These are phyloP conservation scores for Phytophthora cactorum DNA, from an alignment of 352 stramenopile species.

Conservation along the genomic window DNA sequence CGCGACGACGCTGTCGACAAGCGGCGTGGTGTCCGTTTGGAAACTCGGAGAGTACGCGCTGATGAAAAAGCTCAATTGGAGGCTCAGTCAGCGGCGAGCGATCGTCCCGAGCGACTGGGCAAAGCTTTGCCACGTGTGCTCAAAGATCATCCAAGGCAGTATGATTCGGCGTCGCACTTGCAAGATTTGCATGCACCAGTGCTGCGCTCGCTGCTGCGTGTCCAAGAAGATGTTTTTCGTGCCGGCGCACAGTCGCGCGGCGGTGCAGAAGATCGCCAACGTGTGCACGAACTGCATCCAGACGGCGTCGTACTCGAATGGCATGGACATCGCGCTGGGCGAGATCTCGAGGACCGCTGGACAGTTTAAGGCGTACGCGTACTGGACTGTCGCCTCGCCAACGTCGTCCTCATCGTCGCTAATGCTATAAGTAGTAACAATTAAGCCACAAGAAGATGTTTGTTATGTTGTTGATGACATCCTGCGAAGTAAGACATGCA, in stretches of 20 bases:
- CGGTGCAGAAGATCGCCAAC: slow-evolving; percentile 24
- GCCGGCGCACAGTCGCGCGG: slow-evolving; percentile 16
- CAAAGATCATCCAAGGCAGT: slow-evolving; percentile 21
- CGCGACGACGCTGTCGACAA: slow-evolving; percentile 35
- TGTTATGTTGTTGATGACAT: not conserved
- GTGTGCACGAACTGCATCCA: slow-evolving; percentile 40
- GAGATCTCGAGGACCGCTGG: slow-evolving; percentile 23
- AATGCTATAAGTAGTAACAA: slow-evolving; percentile 11
- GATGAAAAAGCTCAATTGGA: slow-evolving; percentile 45
- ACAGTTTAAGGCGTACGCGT: slow-evolving; percentile 22
- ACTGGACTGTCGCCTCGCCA: slow-evolving; percentile 23
- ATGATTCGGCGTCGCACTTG: slow-evolving; percentile 35
- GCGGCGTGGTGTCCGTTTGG: slow-evolving; percentile 42
- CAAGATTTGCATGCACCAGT: slow-evolving; percentile 32
- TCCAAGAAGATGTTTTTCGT: slow-evolving; percentile 46
- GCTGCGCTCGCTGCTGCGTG: slow-evolving; percentile 38
- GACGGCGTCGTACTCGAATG: slow-evolving; percentile 17
- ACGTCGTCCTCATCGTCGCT: slow-evolving; percentile 31
- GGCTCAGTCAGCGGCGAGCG: slow-evolving; percentile 23
- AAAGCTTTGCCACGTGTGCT: slow-evolving; percentile 30
- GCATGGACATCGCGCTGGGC: slow-evolving; percentile 30
- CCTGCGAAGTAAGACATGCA: slow-evolving; percentile 9
- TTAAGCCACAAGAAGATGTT: not conserved
- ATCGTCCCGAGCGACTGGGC: slow-evolving; percentile 6
- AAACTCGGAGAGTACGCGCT: slow-evolving; percentile 38